Base-by-base conservation (phyloP, 352 stramenopile genomes). In the Globisporangium recalcitrans region DNA sequence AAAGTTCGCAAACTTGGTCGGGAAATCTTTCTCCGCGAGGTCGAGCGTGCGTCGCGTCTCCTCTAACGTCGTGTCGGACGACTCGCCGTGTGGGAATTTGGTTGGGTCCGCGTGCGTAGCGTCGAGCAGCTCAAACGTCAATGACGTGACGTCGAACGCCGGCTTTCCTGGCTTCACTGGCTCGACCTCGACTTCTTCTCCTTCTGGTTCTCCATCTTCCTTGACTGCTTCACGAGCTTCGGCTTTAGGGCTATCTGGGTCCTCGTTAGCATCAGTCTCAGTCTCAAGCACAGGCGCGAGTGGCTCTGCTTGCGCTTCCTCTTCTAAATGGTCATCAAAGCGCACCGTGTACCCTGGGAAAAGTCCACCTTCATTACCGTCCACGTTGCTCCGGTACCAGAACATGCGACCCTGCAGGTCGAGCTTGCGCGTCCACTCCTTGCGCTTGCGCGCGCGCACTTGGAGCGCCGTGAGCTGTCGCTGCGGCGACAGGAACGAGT, bases 1-100 rank as follows among this genome's bases (percentile, higher is more conserved):
- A 67, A 92, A 92, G 52, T 92, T 75, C 0, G 83, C 79, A 44
- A 84, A 90, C 59, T 90, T 90, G 46, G 75, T 80, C 21, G 82
- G 80, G 42, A 90, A 92, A 60, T 90, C 80, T 48, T 66, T 80
- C 26, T 54, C 38, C 1, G 73, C 66, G 52, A 80, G 70, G 19
- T 63, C 58, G 10, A 87, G 57, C 75, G 31, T 75, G 69, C 5
- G 70, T 70, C 4, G 70, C 64, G 1, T 67, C 60, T 7, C 38
- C 8, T 55, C 46, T 6, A 46, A 46, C 19, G 21, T 55, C 44
- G 26, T 24, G 24, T 36, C 29, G 46, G 54, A 32, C 21, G 46
- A 38, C n/a, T 52, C 8, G 19, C 31, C 8, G 49, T 36, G 42
- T 2, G 44, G 56, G 63, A 64, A 21, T 24, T 47, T n/a, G 38